Conservation (phyloP, 768 basidiomycete species). For the Lentinula detonsa region DNA sequence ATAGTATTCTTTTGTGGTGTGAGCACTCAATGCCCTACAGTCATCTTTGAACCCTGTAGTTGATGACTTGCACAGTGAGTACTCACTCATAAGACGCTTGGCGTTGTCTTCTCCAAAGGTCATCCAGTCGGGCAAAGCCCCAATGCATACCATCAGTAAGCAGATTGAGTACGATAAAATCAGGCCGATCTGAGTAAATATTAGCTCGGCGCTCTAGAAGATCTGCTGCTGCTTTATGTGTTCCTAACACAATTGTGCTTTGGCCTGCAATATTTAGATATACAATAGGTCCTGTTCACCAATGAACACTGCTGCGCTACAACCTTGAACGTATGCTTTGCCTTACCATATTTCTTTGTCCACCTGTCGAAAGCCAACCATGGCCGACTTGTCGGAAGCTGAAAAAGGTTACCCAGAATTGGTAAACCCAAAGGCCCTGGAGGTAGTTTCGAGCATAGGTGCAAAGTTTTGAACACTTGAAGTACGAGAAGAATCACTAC, state of each 20-base stretch:
- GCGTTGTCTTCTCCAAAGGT: not conserved
- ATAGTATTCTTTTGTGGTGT: not conserved
- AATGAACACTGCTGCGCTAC: not conserved
- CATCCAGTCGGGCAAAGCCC: not conserved
- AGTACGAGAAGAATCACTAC: not conserved
- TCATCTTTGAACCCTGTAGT: not conserved
- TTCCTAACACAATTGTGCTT: not conserved
- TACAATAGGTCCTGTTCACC: not conserved
- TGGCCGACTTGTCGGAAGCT: conserved; percentile 18
- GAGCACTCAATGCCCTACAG: not conserved
- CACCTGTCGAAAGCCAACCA: conserved; percentile 26
- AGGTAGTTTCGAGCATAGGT: conserved; percentile 14
- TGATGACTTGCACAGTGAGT: not conserved
- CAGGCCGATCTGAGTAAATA: not conserved
- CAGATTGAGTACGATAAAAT: not conserved
- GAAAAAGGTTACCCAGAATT: conserved; percentile 27
- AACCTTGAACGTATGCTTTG: not conserved
- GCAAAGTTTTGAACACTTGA: not conserved
- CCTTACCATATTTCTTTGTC: conserved; percentile 25
- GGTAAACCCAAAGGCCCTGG: conserved; percentile 34
- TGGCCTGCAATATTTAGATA: not conserved
- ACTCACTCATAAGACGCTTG: conserved; percentile 18
- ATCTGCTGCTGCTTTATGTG: conserved; percentile 1
- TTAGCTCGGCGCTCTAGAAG: not conserved
- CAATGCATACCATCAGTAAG: not conserved